Conservation (phyloP, 2,329 filamentous ascomycete species). For the Phaeosphaeriaceae sp. region DNA sequence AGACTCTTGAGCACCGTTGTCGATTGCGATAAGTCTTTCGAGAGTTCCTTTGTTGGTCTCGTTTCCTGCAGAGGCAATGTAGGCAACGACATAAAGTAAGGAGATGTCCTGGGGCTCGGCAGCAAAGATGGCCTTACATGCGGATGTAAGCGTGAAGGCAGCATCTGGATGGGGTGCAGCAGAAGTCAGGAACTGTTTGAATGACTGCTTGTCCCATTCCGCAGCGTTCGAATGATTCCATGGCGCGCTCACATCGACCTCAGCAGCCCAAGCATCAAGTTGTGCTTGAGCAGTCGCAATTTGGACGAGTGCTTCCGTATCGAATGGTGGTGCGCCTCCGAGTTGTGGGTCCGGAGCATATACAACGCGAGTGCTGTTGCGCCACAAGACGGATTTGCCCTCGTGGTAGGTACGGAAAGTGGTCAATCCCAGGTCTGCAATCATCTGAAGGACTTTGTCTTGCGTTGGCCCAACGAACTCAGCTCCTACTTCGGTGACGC, state of each 20-base stretch:
- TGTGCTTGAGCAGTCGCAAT: constrained; percentile 14
- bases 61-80: constrained; percentile 28
- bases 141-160: constrained; percentile 13
- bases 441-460: constrained; percentile 22
- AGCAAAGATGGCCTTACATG: constrained; percentile 19
- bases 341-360: constrained; percentile 19
- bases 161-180: constrained; percentile 13
- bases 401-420: constrained; percentile 24
- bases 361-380: constrained; percentile 12
- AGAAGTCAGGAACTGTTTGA: constrained; percentile 13
- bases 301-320: constrained; percentile 13
- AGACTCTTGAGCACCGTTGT: constrained; percentile 23
- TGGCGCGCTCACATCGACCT: constrained; percentile 22
- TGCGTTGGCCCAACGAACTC: constrained; percentile 34
- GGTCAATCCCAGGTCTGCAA: constrained; percentile 22
- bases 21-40: constrained; percentile 13
- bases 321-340: constrained; percentile 20
- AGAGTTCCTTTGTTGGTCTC: constrained; percentile 21
- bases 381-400: constrained; percentile 22
- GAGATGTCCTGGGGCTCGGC: constrained; percentile 20
- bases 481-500: constrained; percentile 28
- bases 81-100: constrained; percentile 25
- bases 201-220: constrained; percentile 22
- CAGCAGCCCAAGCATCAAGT: constrained; percentile 24
- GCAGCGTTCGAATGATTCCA: constrained; percentile 19